Percentiles rank a stretch among this genome's conserved stretches.
phyloP scores from a whole-genome alignment of 75 land plant species.

The Gnetum montanum region DNA sequence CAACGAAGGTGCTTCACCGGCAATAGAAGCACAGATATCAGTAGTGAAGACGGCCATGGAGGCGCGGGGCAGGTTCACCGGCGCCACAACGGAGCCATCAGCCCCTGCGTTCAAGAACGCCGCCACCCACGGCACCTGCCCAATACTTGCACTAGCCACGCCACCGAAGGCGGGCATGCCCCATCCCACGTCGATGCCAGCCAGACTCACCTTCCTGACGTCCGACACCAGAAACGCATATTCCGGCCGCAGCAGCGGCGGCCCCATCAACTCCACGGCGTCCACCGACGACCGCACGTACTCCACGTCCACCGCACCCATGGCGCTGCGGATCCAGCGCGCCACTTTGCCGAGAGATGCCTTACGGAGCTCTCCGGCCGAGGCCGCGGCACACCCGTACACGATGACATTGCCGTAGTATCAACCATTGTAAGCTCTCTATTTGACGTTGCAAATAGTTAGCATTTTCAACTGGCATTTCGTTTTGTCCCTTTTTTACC shows the following conservation, averaged over 20 bases:
- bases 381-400: conserved; percentile 27
- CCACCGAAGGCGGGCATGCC: conserved; percentile 39
- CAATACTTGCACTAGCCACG: conserved; percentile 24
- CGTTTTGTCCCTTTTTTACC: no score
- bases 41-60: no score
- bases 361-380: conserved; percentile 24
- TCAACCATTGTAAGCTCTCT: conserved; percentile 19
- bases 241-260: conserved; percentile 14
- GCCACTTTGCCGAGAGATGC: conserved; percentile 32
- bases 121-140: background rate
- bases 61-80: background rate
- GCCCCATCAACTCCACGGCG: conserved; percentile 33
- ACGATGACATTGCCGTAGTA: conserved; percentile 63
- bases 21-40: no score
- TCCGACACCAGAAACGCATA: conserved; percentile 26
- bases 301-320: conserved; percentile 33
- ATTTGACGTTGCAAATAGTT: conserved; percentile 18
- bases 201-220: conserved; percentile 14
- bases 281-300: conserved; percentile 57
- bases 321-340: conserved; percentile 23
- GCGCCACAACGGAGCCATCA: background rate
- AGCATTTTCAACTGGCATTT: conserved; percentile 32
- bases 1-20: no score
- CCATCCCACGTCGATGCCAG: conserved; percentile 62
- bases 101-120: background rate